Evolutionary conservation across 208 protist species (phyloP), one percentile per base, ranked within the genome.

Genomic region (Trypanosoma rangeli): DNA sequence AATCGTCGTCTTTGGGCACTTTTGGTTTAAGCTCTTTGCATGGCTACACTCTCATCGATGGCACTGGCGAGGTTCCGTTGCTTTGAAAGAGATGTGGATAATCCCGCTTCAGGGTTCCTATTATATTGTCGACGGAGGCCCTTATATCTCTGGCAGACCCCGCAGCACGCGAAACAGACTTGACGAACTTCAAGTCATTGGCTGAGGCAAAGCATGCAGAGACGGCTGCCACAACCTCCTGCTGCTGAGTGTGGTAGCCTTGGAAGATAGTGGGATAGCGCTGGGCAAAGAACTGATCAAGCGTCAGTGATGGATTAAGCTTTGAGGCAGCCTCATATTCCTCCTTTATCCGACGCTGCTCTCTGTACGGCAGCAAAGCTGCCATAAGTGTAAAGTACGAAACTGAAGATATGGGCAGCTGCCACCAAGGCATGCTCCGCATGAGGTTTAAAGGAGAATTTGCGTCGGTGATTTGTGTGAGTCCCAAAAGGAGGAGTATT

Each of bases 231-330:
- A 92, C 74, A 42, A 87, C 68, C 68, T 93, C 84, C 55, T 78
- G 64, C 70, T 93, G 87, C 13, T 82, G 80, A 39, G 85, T 86
- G 28, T 79, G 81, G 68, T 95, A 90, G 31, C 90, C 90, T 26
- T 92, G 76, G 67, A 95, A 94, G 48, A 92, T 70, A 28, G 53
- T 79, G 1, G 90, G 90, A 63, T 95, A 88, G 46, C 76, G 74
- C 29, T 82, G 79, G 0, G 72, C 59, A 61, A 95, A 87, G 64
- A 93, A 95, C 53, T 92, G 82, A 69, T 92, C 86, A 57, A 95
- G 81, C 20, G 87, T 88, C 10, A 95, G 73, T 15, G 66, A 65
- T 10, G 85, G 84, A 68, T 87, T 89, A 39, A 64, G 31, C 55
- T 74, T 81, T 12, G 60, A 15, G 4, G 82, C 82, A 37, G 53